A percentile compares a stretch with the other conserved stretches of the same genome.
These are phyloP conservation scores for Podospora pseudoanserina DNA, from an alignment of 495 filamentous ascomycete genomes.

Conservation along the genomic window DNA sequence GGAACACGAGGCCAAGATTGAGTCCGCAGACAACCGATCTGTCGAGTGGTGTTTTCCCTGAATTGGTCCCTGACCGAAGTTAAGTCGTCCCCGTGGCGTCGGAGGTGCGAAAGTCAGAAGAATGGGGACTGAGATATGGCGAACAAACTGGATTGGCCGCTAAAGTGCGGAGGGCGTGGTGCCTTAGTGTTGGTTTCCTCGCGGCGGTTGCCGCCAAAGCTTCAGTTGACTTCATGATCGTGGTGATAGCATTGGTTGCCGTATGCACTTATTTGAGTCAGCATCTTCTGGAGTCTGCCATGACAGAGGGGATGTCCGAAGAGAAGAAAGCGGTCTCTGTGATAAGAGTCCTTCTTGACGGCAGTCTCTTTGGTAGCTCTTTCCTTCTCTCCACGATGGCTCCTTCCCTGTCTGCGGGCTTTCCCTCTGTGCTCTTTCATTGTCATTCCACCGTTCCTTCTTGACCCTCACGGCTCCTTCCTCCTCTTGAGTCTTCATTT, in stretches of 20 bases:
- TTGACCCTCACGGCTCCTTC: too few relatives aligned
- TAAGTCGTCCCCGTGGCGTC: background rate
- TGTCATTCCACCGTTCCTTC: too few relatives aligned
- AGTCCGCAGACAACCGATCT: background rate
- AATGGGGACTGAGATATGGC: background rate
- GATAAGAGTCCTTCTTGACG: too few relatives aligned
- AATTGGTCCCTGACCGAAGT: background rate
- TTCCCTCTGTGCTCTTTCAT: too few relatives aligned
- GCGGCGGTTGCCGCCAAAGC: background rate
- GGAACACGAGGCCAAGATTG: background rate
- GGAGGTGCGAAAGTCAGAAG: background rate
- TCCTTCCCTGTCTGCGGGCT: too few relatives aligned
- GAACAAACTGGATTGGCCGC: background rate
- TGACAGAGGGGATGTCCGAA: too few relatives aligned
- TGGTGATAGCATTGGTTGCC: background rate
- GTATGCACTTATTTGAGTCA: background rate
- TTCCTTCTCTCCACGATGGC: too few relatives aligned
- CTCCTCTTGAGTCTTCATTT: too few relatives aligned
- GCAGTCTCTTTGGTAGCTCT: too few relatives aligned
- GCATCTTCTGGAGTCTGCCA: background rate
- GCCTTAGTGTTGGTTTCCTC: background rate
- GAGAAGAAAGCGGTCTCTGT: too few relatives aligned
- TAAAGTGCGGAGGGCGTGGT: background rate
- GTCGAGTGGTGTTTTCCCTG: background rate
- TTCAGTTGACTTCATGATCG: background rate